Base-by-base conservation (phyloP, 306 rosid species). In the Carpinus fangiana region DNA sequence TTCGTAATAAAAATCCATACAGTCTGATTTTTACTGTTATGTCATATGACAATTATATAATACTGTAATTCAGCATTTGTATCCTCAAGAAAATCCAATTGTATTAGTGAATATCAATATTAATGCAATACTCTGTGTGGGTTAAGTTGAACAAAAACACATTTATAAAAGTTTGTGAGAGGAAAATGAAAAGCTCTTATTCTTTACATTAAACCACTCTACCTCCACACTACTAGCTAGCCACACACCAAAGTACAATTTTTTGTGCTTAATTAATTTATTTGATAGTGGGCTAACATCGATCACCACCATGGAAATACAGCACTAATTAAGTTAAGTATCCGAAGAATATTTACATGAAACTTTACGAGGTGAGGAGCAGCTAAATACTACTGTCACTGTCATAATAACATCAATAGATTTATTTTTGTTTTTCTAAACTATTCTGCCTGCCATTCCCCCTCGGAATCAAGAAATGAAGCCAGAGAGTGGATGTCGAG, bases 381-480 rank as follows among this genome's bases (percentile, higher is more conserved):
- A 59, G 36, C 28, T 8, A 57, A 20, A 57, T 31, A 57, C 64
- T 31, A 57, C 31, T n/a, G 10, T 55, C 26, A 55, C 21, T n/a
- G 26, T n/a, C 61, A 55, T 55, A 1, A 6, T n/a, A 8, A 55
- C 11, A 54, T 54, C 2, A 17, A 5, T 3, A 4, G 31, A 60
- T 60, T 60, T 57, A 31, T 57, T 57, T 12, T 3, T 57, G 0
- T 57, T 56, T 18, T 5, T 61, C 31, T 36, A 3, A 13, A 55
- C 48, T 36, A 67, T 26, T 36, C 72, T 1, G 3, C 28, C 2
- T 23, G 41, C 70, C 72, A 20, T 56, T 65, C 79, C 8, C 74
- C 83, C 34, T 14, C 21, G 11, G 85, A 75, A 2, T 77, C 76
- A 10, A 80, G 85, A 41, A 77, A 70, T 0, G 81, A 80, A 55